phyloP scores from a whole-genome alignment of 768 basidiomycete species.

The Russula abietina region DNA sequence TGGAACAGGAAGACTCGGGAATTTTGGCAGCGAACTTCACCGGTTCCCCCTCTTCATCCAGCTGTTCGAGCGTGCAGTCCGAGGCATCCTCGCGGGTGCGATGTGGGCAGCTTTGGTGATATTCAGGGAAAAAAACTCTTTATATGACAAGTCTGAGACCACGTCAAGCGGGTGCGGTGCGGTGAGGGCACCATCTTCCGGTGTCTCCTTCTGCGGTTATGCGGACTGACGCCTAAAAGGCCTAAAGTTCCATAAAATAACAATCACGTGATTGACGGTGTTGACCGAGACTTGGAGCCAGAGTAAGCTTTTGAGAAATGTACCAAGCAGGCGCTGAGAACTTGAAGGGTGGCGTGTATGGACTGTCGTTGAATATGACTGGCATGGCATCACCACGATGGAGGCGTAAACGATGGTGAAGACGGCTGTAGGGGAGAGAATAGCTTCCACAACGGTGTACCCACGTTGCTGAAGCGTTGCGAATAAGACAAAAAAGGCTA shows the following conservation, averaged over 20 bases:
- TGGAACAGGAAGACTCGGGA: conserved; percentile 1
- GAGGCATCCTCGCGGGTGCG: too few species aligned
- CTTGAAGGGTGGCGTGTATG: conserved; percentile 15
- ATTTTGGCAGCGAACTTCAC: conserved; percentile 1
- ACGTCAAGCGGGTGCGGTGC: background rate
- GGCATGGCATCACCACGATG: conserved; percentile 12
- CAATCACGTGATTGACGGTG: background rate
- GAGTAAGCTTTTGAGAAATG: background rate
- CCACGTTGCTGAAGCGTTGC: conserved; percentile 10
- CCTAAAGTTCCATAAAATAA: background rate
- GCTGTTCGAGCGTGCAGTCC: conserved; percentile 5
- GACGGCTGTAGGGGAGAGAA: background rate
- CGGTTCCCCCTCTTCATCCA: conserved; percentile 5
- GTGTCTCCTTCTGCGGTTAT: too few species aligned
- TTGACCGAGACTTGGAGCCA: background rate
- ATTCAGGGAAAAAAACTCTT: background rate
- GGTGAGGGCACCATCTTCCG: too few species aligned
- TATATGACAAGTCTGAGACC: background rate
- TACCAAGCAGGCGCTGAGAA: background rate
- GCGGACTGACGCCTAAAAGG: too few species aligned
- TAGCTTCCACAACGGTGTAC: conserved; percentile 2
- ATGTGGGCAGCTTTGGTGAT: background rate
- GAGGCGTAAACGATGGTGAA: background rate
- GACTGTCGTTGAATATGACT: background rate
- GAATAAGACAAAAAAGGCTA: conserved; percentile 7